phyloP scores from a whole-genome alignment of 2,329 filamentous ascomycete species.

The Chrysoporthe cubensis region DNA sequence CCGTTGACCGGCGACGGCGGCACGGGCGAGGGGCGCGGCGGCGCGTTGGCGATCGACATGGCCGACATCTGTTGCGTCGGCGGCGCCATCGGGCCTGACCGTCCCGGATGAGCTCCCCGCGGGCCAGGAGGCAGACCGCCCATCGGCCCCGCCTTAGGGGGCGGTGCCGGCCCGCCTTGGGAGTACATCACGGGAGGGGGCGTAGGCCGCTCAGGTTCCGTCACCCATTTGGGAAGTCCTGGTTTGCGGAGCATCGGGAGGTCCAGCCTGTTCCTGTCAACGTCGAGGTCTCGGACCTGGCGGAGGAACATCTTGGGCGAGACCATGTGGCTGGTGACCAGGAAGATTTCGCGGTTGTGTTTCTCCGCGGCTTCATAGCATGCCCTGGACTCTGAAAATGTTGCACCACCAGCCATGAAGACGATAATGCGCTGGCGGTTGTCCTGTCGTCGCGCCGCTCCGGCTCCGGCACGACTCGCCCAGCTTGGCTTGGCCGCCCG shows the following conservation, averaged over 20 bases:
- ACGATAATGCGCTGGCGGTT: constrained; percentile 90
- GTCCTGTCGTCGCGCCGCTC: constrained; percentile 69
- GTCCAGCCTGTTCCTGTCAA: constrained; percentile 74
- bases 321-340: constrained; percentile 91
- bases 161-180: constrained; percentile 35
- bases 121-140: constrained; percentile 34
- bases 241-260: constrained; percentile 78
- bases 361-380: constrained; percentile 85
- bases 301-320: constrained; percentile 81
- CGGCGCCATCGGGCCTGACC: constrained; percentile 50
- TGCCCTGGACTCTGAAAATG: constrained; percentile 83
- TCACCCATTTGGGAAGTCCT: constrained; percentile 84
- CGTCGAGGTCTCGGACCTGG: constrained; percentile 79
- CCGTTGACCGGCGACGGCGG: constrained; percentile 33
- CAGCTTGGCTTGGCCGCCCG: constrained; percentile 93
- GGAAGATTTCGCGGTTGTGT: constrained; percentile 79
- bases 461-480: constrained; percentile 68
- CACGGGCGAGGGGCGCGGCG: constrained; percentile 35
- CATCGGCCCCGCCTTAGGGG: constrained; percentile 33
- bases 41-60: constrained; percentile 51
- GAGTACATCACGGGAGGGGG: constrained; percentile 47
- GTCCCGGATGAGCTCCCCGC: constrained; percentile 41
- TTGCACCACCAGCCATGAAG: constrained; percentile 94
- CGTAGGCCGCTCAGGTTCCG: constrained; percentile 69
- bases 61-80: constrained; percentile 60